A percentile compares a stretch with the other conserved stretches of the same genome.
These are phyloP conservation scores for Jackrogersella minutella DNA, from an alignment of 495 filamentous ascomycete genomes.

Conservation along the genomic window DNA sequence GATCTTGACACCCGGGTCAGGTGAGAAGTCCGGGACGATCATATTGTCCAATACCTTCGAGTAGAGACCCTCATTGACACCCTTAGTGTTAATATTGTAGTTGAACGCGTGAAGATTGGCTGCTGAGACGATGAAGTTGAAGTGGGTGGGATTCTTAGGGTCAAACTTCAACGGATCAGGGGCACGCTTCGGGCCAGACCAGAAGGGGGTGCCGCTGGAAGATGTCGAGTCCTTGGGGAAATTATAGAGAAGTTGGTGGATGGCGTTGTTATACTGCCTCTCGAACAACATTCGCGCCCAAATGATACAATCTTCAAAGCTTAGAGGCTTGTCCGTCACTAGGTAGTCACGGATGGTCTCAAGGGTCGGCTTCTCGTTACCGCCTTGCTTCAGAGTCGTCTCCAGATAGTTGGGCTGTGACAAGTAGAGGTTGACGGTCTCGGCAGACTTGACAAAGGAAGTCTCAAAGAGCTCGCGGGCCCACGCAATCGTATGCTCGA, in stretches of 20 bases:
- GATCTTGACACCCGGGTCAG: slow-evolving; percentile 92
- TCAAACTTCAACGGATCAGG: slow-evolving; percentile 93
- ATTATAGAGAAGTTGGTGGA: slow-evolving; percentile 95
- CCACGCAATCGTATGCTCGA: slow-evolving; percentile 99
- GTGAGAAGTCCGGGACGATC: slow-evolving; percentile 96
- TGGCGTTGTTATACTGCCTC: slow-evolving; percentile 95
- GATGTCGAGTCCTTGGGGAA: slow-evolving; percentile 95
- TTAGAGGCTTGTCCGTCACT: slow-evolving; percentile 90
- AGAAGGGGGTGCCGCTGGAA: slow-evolving; percentile 89
- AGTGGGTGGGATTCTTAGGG: slow-evolving; percentile 80
- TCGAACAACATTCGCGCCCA: slow-evolving; percentile 97
- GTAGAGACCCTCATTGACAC: slow-evolving; percentile 72
- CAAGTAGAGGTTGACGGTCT: slow-evolving; percentile 95
- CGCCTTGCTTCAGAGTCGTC: slow-evolving; percentile 88
- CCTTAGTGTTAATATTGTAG: slow-evolving; percentile 89
- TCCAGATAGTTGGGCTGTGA: slow-evolving; percentile 91
- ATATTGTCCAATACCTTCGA: slow-evolving; percentile 83
- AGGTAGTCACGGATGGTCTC: slow-evolving; percentile 90
- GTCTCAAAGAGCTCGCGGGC: slow-evolving; percentile 92
- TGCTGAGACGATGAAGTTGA: slow-evolving; percentile 84
- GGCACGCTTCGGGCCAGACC: slow-evolving; percentile 98
- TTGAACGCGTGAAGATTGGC: slow-evolving; percentile 98
- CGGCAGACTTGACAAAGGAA: slow-evolving; percentile 90
- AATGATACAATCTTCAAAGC: slow-evolving; percentile 92
- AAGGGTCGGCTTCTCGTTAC: slow-evolving; percentile 94